phyloP scores from a whole-genome alignment of 345 rosid genomes.

The Lepidium sativum region DNA sequence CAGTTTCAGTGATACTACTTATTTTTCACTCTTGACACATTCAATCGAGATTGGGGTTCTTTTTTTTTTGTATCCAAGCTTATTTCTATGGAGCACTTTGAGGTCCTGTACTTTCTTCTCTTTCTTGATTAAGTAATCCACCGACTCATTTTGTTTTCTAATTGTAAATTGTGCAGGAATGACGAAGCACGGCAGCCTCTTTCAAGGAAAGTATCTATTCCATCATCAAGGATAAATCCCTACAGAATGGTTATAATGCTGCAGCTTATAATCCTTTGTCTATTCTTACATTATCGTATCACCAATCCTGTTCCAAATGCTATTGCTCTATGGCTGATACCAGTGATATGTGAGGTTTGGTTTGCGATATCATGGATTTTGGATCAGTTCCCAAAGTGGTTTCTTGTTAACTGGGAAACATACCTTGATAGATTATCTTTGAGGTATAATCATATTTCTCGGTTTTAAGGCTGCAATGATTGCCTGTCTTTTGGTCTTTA shows the following conservation, averaged over 20 bases:
- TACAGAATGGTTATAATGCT: conserved; percentile 87
- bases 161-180: conserved; percentile 35
- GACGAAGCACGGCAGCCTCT: conserved; percentile 93
- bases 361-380: conserved; percentile 94
- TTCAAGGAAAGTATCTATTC: conserved; percentile 76
- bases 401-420: conserved; percentile 84
- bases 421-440: conserved; percentile 85
- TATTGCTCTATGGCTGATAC: conserved; percentile 68
- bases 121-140: background rate
- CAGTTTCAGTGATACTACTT: background rate
- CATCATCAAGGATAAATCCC: conserved; percentile 93
- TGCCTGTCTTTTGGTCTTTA: background rate
- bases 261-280: conserved; percentile 67
- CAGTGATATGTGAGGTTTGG: conserved; percentile 97
- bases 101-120: background rate
- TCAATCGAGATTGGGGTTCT: background rate
- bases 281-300: conserved; percentile 83
- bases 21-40: background rate
- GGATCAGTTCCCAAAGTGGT: conserved; percentile 96
- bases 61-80: background rate
- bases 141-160: background rate
- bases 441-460: conserved; percentile 36
- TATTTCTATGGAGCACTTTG: background rate
- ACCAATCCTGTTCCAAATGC: conserved; percentile 86
- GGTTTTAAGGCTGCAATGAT: background rate